phyloP scores from a whole-genome alignment of 306 rosid genomes.

The Casuarina glauca region DNA sequence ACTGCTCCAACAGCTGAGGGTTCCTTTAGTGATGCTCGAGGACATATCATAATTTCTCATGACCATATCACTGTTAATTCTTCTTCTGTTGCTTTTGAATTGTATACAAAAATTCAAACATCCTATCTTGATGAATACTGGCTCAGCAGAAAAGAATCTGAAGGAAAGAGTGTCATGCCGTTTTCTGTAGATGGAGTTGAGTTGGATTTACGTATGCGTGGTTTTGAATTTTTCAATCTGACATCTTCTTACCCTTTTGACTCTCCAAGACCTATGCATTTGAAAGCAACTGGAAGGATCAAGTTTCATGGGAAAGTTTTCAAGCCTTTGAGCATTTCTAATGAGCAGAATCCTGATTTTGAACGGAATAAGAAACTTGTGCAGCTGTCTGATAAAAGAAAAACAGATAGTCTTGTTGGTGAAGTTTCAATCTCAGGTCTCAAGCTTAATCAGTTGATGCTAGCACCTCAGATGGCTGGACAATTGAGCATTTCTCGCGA shows the following conservation, averaged over 20 bases:
- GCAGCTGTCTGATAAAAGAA: conserved; percentile 42
- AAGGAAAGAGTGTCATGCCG: conserved; percentile 45
- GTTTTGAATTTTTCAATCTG: conserved; percentile 74
- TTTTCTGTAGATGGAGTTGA: conserved; percentile 68
- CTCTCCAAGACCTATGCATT: conserved; percentile 72
- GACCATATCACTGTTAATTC: conserved; percentile 62
- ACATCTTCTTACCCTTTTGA: conserved; percentile 68
- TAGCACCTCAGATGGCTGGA: conserved; percentile 87
- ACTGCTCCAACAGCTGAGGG: conserved; percentile 84
- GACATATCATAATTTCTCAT: conserved; percentile 79
- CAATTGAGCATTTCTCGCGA: conserved; percentile 60
- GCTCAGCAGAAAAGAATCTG: conserved; percentile 41
- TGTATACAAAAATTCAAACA: conserved; percentile 63
- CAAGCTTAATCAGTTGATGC: conserved; percentile 86
- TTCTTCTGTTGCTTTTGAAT: conserved; percentile 84
- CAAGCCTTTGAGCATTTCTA: conserved; percentile 39
- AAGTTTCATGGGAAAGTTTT: conserved; percentile 84
- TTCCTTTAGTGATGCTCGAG: conserved; percentile 84
- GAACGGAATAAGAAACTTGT: conserved; percentile 38
- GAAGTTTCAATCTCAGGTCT: conserved; percentile 79
- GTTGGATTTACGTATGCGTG: conserved; percentile 86
- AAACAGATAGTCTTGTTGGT: conserved; percentile 58
- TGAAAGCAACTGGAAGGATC: conserved; percentile 85
- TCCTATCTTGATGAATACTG: conserved; percentile 50
- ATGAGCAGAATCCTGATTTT: conserved; percentile 44